phyloP scores from a whole-genome alignment of 2,329 filamentous ascomycete species.

The Fusarium sp. region DNA sequence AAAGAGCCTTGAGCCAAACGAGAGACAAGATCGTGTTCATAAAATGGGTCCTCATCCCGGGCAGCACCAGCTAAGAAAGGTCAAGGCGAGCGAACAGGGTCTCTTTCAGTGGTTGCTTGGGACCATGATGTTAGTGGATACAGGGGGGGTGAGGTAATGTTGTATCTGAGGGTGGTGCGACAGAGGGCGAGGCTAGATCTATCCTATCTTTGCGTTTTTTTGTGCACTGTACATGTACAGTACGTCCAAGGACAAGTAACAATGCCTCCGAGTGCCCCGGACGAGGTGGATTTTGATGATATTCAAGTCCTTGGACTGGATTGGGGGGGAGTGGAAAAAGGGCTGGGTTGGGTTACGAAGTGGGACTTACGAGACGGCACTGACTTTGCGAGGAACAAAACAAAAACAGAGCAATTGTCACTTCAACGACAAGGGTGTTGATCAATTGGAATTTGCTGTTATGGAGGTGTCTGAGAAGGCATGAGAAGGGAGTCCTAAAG shows the following conservation, averaged over 20 bases:
- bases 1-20: slow-evolving; percentile 39
- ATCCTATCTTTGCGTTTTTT: slow-evolving; percentile 23
- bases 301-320: slow-evolving; percentile 26
- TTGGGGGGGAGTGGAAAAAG: slow-evolving; percentile 21
- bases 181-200: neutral
- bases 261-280: slow-evolving; percentile 25
- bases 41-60: slow-evolving; percentile 31
- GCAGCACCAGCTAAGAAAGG: slow-evolving; percentile 28
- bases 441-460: slow-evolving; percentile 32
- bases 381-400: slow-evolving; percentile 33
- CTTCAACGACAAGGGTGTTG: slow-evolving; percentile 27
- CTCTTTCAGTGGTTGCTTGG: slow-evolving; percentile 34
- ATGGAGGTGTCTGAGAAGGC: slow-evolving; percentile 21
- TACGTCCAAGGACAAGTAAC: neutral
- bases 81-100: slow-evolving; percentile 33
- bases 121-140: slow-evolving; percentile 14
- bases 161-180: slow-evolving; percentile 20
- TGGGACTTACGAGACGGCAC: slow-evolving; percentile 33
- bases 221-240: slow-evolving; percentile 40
- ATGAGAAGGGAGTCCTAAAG: slow-evolving; percentile 15
- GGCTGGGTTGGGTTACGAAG: slow-evolving; percentile 18
- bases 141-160: slow-evolving; percentile 3
- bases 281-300: slow-evolving; percentile 37
- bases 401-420: slow-evolving; percentile 33
- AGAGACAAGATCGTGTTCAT: slow-evolving; percentile 22